A percentile compares a stretch with the other conserved stretches of the same genome.
These are phyloP conservation scores for Xylariales sp. DNA, from an alignment of 2,329 filamentous ascomycete genomes.

Conservation along the genomic window DNA sequence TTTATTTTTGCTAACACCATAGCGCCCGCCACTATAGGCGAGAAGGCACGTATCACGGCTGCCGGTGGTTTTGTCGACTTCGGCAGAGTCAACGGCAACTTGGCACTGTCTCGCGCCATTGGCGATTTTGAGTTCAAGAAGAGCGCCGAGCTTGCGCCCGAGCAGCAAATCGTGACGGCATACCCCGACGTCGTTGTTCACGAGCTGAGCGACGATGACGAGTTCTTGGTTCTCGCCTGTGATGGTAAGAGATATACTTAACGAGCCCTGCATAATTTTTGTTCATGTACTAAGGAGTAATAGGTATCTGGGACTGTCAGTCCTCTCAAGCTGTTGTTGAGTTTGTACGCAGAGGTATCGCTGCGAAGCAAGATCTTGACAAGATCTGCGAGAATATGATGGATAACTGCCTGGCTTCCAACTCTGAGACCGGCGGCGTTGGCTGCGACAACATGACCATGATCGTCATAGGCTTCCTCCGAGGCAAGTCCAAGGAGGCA, in stretches of 20 bases:
- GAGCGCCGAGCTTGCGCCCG: slow-evolving; percentile 92
- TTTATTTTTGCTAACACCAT: no score
- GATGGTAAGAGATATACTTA: slow-evolving; percentile 81
- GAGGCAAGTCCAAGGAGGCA: slow-evolving; percentile 90
- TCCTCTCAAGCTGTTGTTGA: slow-evolving; percentile 96
- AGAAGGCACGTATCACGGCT: slow-evolving; percentile 93
- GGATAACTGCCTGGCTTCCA: slow-evolving; percentile 98
- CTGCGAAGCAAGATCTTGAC: slow-evolving; percentile 89
- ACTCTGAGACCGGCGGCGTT: slow-evolving; percentile 95
- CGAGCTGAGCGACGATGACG: slow-evolving; percentile 86
- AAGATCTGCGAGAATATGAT: slow-evolving; percentile 99
- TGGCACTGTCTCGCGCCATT: slow-evolving; percentile 93
- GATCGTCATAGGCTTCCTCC: slow-evolving; percentile 81
- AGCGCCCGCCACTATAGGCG: no score
- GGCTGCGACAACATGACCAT: slow-evolving; percentile 99
- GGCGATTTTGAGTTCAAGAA: slow-evolving; percentile 99
- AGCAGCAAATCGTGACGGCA: slow-evolving; percentile 97
- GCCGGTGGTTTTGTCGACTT: slow-evolving; percentile 98
- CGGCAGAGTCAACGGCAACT: slow-evolving; percentile 95
- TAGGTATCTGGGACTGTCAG: slow-evolving; percentile 99
- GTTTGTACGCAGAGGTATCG: slow-evolving; percentile 94
- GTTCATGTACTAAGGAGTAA: slow-evolving; percentile 4
- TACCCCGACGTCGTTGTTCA: slow-evolving; percentile 93
- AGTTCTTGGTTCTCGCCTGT: slow-evolving; percentile 90
- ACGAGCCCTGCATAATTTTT: no score